These are phyloP conservation scores for Xylaria grammica DNA, from an alignment of 495 filamentous ascomycete genomes.

Conservation along the genomic window DNA sequence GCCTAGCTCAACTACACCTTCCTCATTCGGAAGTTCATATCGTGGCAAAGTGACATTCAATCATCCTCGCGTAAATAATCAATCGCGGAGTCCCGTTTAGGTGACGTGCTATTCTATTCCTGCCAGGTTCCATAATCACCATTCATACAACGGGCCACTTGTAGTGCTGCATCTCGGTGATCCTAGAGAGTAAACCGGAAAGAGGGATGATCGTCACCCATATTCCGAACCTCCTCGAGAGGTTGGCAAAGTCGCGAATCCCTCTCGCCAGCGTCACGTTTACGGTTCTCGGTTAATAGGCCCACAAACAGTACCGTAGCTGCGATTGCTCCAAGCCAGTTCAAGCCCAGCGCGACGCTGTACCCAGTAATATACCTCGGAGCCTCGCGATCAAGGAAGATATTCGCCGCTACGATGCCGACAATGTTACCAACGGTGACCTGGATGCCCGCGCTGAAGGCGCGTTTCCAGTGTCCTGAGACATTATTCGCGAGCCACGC, in stretches of 20 bases:
- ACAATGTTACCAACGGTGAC: slow-evolving; percentile 61
- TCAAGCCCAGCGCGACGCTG: slow-evolving; percentile 52
- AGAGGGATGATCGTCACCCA: slow-evolving; percentile 65
- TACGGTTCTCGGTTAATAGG: slow-evolving; percentile 58
- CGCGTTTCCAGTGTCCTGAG: slow-evolving; percentile 66
- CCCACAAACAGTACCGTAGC: slow-evolving; percentile 50
- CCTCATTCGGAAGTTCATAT: no score
- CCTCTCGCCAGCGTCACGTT: slow-evolving; percentile 58
- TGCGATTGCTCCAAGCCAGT: slow-evolving; percentile 53
- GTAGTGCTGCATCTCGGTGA: no score
- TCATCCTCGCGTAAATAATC: no score
- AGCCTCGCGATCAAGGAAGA: slow-evolving; percentile 49
- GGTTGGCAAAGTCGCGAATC: slow-evolving; percentile 52
- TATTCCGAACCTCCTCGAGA: slow-evolving; percentile 55
- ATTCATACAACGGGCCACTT: no score
- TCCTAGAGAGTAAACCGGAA: slow-evolving; percentile 55
- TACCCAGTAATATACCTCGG: slow-evolving; percentile 58
- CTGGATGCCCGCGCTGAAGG: slow-evolving; percentile 60
- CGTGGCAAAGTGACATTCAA: no score
- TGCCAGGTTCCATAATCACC: no score
- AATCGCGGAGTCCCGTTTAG: no score
- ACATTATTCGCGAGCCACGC: slow-evolving; percentile 61
- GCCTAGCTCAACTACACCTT: no score
- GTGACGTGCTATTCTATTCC: no score
- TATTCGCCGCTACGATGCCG: slow-evolving; percentile 62